These are phyloP conservation scores for Aspergillus diversus DNA, from an alignment of 495 filamentous ascomycete species.

Conservation along the genomic window DNA sequence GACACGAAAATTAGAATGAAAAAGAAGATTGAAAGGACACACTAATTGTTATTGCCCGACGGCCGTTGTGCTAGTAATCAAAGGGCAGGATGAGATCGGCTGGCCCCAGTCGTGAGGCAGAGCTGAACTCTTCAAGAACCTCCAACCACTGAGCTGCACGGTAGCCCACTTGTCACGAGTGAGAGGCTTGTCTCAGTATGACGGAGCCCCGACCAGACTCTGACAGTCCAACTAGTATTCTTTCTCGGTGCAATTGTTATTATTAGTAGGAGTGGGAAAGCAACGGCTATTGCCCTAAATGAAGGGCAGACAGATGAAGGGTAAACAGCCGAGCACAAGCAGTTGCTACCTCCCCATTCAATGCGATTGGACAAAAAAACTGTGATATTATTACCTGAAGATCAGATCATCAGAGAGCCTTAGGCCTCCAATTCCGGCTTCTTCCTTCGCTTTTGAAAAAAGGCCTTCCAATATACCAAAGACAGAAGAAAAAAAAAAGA, in stretches of 20 bases:
- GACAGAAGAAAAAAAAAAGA: background rate
- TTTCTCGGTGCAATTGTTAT: no score
- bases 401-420: no score
- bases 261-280: constrained; percentile 4
- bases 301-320: background rate
- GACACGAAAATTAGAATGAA: background rate
- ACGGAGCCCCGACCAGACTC: constrained; percentile 15
- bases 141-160: background rate
- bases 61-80: constrained; percentile 15
- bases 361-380: background rate
- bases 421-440: no score
- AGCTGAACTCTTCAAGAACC: constrained; percentile 21
- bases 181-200: constrained; percentile 30
- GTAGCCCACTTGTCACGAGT: constrained; percentile 23
- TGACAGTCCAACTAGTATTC: background rate
- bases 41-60: background rate
- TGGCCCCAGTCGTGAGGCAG: constrained; percentile 17
- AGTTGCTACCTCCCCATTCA: background rate
- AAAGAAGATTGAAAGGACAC: background rate
- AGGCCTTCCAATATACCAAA: no score
- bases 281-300: constrained; percentile 6
- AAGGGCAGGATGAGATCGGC: constrained; percentile 26
- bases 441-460: no score
- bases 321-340: constrained; percentile 1
- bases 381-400: no score